phyloP scores from a whole-genome alignment of 768 basidiomycete species.

The Agrocybe pediades region DNA sequence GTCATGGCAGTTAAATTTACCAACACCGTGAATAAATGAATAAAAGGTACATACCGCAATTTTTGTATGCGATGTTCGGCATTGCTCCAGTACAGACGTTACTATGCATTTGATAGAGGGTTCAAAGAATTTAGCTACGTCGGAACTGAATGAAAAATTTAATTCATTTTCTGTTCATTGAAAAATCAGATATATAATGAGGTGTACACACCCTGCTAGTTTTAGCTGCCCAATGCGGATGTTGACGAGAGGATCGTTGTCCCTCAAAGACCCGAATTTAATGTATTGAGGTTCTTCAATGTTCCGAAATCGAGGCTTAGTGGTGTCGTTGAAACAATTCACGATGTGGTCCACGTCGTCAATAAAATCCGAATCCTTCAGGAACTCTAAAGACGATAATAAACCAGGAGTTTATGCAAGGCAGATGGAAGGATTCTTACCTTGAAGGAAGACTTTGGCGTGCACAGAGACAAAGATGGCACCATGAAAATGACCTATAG shows the following conservation, averaged over 20 bases:
- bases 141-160: conserved; percentile 10
- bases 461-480: conserved; percentile 44
- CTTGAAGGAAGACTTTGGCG: conserved; percentile 33
- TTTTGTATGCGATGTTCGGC: conserved; percentile 2
- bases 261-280: conserved; percentile 44
- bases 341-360: conserved; percentile 44
- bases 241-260: conserved; percentile 37
- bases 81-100: conserved; percentile 18
- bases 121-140: conserved; percentile 27
- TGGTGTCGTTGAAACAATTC: conserved; percentile 46
- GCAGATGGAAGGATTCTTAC: conserved; percentile 21
- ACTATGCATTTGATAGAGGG: conserved; percentile 27
- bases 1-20: background rate
- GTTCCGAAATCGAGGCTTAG: conserved; percentile 46
- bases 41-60: conserved; percentile 10
- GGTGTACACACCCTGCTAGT: conserved; percentile 36
- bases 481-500: conserved; percentile 44
- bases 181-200: background rate
- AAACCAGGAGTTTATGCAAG: background rate
- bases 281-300: conserved; percentile 43
- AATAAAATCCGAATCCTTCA: conserved; percentile 37
- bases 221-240: conserved; percentile 50
- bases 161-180: background rate
- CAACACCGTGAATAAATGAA: background rate
- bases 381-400: conserved; percentile 23